These are phyloP conservation scores for Penicillium bialowiezense DNA, from an alignment of 495 filamentous ascomycete species.

Conservation along the genomic window DNA sequence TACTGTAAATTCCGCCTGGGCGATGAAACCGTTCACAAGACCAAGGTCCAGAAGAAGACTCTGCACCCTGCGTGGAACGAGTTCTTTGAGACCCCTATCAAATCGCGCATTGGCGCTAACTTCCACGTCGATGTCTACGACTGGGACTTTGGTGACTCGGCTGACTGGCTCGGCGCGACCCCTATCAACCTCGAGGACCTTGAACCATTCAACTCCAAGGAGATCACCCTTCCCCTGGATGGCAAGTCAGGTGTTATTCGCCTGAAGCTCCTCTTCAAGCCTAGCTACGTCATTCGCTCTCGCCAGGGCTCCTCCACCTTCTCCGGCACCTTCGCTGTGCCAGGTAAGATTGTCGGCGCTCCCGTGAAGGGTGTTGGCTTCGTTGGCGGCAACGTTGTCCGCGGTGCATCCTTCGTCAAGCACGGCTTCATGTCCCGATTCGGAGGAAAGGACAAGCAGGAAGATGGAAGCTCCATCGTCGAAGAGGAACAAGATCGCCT, in stretches of 20 bases:
- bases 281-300: conserved; percentile 83
- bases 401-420: conserved; percentile 84
- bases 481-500: conserved; percentile 35
- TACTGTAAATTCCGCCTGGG: conserved; percentile 93
- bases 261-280: conserved; percentile 87
- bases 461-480: conserved; percentile 44
- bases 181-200: conserved; percentile 76
- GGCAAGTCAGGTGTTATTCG: conserved; percentile 85
- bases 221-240: conserved; percentile 71
- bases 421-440: conserved; percentile 62
- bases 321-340: conserved; percentile 82
- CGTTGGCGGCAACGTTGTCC: conserved; percentile 76
- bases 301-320: conserved; percentile 92
- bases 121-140: conserved; percentile 86
- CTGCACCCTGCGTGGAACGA: conserved; percentile 95
- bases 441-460: conserved; percentile 58
- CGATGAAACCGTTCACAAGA: conserved; percentile 85
- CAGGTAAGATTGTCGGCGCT: conserved; percentile 90
- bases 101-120: conserved; percentile 78
- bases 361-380: conserved; percentile 87
- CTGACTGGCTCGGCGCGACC: conserved; percentile 76
- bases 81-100: conserved; percentile 79
- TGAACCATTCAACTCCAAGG: conserved; percentile 78
- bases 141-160: conserved; percentile 92
- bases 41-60: conserved; percentile 94